phyloP scores from a whole-genome alignment of 2,329 filamentous ascomycete species.

The Pezicula neosporulosa region DNA sequence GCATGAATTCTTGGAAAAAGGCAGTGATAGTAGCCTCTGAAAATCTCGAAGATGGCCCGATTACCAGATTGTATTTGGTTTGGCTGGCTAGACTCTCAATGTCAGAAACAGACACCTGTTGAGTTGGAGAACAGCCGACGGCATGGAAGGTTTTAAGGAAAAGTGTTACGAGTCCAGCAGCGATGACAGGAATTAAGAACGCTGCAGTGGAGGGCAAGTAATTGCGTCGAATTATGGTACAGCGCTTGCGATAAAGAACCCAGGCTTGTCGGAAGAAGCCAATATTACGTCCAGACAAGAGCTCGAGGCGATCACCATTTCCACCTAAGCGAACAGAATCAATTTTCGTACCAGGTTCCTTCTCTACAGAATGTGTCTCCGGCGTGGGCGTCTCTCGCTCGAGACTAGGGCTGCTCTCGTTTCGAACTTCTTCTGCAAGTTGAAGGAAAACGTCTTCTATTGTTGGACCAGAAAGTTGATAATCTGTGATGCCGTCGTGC shows the following conservation, averaged over 20 bases:
- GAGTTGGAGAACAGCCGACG: slow-evolving; percentile 47
- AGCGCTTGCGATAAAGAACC: slow-evolving; percentile 75
- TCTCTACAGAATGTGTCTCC: slow-evolving; percentile 17
- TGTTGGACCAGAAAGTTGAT: slow-evolving; percentile 82
- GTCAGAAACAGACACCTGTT: slow-evolving; percentile 39
- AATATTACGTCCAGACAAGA: slow-evolving; percentile 67
- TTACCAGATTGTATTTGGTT: slow-evolving; percentile 25
- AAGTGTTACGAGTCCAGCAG: slow-evolving; percentile 74
- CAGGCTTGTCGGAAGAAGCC: slow-evolving; percentile 66
- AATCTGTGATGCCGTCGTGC: slow-evolving; percentile 63
- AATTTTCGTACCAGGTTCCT: slow-evolving; percentile 18
- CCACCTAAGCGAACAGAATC: slow-evolving; percentile 3
- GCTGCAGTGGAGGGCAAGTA: slow-evolving; percentile 73
- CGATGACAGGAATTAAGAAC: slow-evolving; percentile 73
- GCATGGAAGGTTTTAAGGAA: slow-evolving; percentile 60
- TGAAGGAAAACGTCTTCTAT: slow-evolving; percentile 92
- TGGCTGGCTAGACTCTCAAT: slow-evolving; percentile 19
- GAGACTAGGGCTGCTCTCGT: slow-evolving; percentile 35
- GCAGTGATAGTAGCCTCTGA: slow-evolving; percentile 18
- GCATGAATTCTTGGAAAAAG: slow-evolving; percentile 20
- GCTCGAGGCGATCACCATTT: slow-evolving; percentile 36
- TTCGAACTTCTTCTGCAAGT: slow-evolving; percentile 74
- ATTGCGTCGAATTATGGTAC: slow-evolving; percentile 74
- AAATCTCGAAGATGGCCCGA: slow-evolving; percentile 42
- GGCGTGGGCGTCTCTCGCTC: slow-evolving; percentile 7